A percentile compares a stretch with the other conserved stretches of the same genome.
phyloP scores from a whole-genome alignment of 257 asterid species.

The Solanum pinnatisectum region DNA sequence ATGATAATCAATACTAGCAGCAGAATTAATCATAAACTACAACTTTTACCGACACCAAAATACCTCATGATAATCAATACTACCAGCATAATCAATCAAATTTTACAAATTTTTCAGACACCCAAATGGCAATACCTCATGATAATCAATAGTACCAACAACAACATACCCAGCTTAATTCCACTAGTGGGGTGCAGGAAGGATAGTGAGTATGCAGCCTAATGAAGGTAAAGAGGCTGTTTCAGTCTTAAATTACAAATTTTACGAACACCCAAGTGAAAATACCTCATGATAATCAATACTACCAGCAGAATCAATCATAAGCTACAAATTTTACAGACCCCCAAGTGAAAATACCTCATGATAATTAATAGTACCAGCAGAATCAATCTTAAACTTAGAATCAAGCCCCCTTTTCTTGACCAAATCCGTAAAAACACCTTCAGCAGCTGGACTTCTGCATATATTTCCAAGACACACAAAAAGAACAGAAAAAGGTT shows the following conservation, averaged over 20 bases:
- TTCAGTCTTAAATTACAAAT: not conserved
- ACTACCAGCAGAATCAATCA: not conserved
- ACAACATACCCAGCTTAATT: too few species aligned
- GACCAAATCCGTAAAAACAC: constrained; percentile 70
- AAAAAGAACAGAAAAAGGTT: constrained; percentile 66
- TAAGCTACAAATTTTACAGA: not conserved
- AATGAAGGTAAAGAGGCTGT: too few species aligned
- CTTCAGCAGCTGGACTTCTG: constrained; percentile 98
- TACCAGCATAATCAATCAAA: not conserved
- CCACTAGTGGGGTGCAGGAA: too few species aligned
- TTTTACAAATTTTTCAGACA: not conserved
- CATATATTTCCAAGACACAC: constrained; percentile 97
- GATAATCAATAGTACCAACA: not conserved
- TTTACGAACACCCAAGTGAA: not conserved
- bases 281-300: not conserved
- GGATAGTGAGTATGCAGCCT: too few species aligned
- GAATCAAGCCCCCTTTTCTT: constrained; percentile 40
- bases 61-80: not conserved
- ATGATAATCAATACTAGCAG: not conserved
- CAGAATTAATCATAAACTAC: not conserved
- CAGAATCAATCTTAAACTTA: constrained; percentile 24
- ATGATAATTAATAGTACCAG: not conserved
- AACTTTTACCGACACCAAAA: not conserved
- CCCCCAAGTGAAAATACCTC: not conserved
- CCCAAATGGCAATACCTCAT: not conserved